Conservation (phyloP, 768 basidiomycete species). For the Pisolithus sp. region DNA sequence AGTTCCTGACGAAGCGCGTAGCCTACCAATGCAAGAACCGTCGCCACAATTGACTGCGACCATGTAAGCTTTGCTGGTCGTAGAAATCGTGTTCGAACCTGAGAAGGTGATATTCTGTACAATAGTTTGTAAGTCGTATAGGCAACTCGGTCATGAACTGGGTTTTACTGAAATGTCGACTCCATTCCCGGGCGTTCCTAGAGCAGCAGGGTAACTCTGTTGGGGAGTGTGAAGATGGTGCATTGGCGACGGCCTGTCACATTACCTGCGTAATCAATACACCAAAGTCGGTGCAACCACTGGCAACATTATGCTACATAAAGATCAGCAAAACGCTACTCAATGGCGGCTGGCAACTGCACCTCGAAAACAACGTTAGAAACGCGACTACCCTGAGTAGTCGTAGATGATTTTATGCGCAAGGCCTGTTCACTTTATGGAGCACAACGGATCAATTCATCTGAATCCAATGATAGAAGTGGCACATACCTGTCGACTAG, state of each 20-base stretch:
- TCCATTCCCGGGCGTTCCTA: conserved; percentile 51
- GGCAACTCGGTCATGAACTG: not conserved
- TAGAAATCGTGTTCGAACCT: conserved; percentile 35
- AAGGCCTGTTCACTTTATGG: conserved; percentile 43
- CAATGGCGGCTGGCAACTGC: conserved; percentile 2
- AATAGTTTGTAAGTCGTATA: not conserved
- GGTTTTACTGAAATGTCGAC: conserved; percentile 48
- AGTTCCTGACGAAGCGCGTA: not conserved
- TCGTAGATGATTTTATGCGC: conserved; percentile 52
- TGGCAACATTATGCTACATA: conserved; percentile 47
- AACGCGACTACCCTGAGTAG: conserved; percentile 42
- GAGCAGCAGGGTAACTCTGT: conserved; percentile 50
- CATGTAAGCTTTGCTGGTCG: conserved; percentile 35
- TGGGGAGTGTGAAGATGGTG: not conserved
- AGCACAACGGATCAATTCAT: not conserved
- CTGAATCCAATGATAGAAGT: not conserved
- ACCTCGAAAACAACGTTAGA: conserved; percentile 45
- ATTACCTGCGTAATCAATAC: conserved; percentile 43
- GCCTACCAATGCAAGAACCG: conserved; percentile 43
- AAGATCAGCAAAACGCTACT: not conserved
- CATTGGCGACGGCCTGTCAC: too few species aligned
- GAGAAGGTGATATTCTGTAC: conserved; percentile 45
- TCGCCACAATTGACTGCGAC: conserved; percentile 53
- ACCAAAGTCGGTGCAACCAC: conserved; percentile 43
- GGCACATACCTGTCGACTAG: conserved; percentile 44